Evolutionary conservation across 108 stramenopile genomes (phyloP).

Genomic region (Fragilaria radians): DNA sequence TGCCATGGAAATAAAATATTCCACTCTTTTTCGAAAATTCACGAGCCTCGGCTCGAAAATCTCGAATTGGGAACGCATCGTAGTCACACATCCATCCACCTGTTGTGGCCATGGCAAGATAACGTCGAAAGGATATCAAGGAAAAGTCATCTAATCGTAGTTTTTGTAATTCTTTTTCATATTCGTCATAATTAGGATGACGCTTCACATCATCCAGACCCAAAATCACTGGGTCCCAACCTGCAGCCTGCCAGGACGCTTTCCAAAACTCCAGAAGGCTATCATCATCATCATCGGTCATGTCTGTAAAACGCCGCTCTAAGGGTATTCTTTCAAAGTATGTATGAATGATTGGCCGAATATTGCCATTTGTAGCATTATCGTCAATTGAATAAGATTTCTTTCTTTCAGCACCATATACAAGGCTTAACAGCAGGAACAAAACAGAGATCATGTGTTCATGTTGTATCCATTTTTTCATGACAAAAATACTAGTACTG

Average conservation of each 20-base stretch:
- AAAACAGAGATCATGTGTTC: too few relatives aligned
- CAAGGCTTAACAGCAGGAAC: too few relatives aligned
- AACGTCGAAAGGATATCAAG: not conserved
- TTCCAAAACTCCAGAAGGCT: conserved; percentile 1
- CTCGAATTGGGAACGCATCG: conserved; percentile 4
- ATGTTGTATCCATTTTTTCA: too few relatives aligned
- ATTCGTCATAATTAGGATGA: conserved; percentile 3
- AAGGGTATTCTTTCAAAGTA: conserved; percentile 13
- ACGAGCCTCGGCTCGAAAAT: not conserved
- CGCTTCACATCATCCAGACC: not conserved
- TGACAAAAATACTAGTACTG: too few relatives aligned
- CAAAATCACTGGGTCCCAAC: conserved; percentile 2
- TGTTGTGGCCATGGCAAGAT: conserved; percentile 3
- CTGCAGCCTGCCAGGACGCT: not conserved
- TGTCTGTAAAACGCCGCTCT: conserved; percentile 3
- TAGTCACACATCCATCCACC: conserved; percentile 9
- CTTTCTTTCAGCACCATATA: too few relatives aligned
- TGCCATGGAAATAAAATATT: not conserved
- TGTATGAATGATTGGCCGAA: conserved; percentile 14
- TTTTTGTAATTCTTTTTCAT: not conserved
- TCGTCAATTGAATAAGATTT: too few relatives aligned
- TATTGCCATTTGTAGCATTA: too few relatives aligned
- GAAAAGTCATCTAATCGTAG: not conserved
- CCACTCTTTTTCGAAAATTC: not conserved
- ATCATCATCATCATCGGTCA: conserved; percentile 13